Evolutionary conservation across 1,284 basidiomycete genomes (phyloP), one percentile per base, ranked within the genome.

Genomic region (Apiotrichum siamense): DNA sequence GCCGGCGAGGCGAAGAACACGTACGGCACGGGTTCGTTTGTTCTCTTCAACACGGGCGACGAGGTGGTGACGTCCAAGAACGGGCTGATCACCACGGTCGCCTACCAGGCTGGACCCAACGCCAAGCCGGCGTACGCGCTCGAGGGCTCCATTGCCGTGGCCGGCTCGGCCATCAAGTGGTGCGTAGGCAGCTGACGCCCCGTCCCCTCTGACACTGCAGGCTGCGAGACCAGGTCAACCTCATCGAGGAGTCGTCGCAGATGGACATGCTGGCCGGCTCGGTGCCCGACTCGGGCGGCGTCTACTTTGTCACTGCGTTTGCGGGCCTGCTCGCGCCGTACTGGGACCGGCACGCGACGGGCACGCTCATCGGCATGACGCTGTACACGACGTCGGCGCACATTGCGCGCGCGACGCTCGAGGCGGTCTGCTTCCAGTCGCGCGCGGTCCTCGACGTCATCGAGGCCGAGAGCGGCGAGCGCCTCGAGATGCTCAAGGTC

Each of bases 251-350:
- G 29, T 87, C 91, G 0, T 74, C 73, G n/a, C 88, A 97, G 52
- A 87, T 97, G 63, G 96, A 97, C 66, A 78, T 79, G 13, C 80
- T 97, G 32, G 93, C 91, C 1, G 82, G 79, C 4, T 79, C 83
- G 42, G 89, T 87, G 36, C 75, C 82, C 13, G 82, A 86, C 64
- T 86, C 89, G 0, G 92, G 88, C 39, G 94, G 93, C 13, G 81
- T 97, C 33, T 97, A 90, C 77, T 98, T 98, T 66, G 94, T 98
- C 33, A 94, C 94, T 1, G 93, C 89, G 7, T 96, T 97, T 77
- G 87, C 85, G 52, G 93, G 92, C 52, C 79, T 97, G 26, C 81
- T 94, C 39, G 90, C 89, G 15, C 89, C 90, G 31, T 67, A 73
- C 58, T 73, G 71, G 71, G 71, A 73, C 55, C 60, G 65, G 29